Evolutionary conservation across 345 rosid genomes (phyloP).

Genomic region (Leavenworthia alabamica): DNA sequence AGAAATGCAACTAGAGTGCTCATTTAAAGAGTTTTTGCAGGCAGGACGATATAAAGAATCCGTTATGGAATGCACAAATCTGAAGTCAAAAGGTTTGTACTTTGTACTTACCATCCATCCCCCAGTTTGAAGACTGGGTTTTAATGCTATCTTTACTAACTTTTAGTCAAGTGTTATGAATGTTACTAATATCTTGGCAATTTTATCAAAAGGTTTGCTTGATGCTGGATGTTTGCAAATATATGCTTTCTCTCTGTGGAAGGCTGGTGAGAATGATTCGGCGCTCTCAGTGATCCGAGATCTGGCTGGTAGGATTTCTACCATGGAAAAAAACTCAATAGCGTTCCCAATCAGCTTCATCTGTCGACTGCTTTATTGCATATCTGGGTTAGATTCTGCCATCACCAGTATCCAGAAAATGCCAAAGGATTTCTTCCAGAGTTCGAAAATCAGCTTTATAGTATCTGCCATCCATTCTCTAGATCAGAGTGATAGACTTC

Average conservation of each 20-base stretch:
- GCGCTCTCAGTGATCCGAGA: slow-evolving; percentile 55
- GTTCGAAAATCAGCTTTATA: slow-evolving; percentile 62
- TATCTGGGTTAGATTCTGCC: slow-evolving; percentile 70
- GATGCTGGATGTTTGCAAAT: slow-evolving; percentile 66
- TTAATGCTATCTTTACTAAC: background rate
- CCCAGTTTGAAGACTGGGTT: background rate
- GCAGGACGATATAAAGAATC: slow-evolving; percentile 42
- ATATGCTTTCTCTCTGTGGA: slow-evolving; percentile 80
- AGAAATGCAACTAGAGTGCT: slow-evolving; percentile 34
- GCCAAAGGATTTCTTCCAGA: slow-evolving; percentile 60
- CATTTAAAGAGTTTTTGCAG: slow-evolving; percentile 3
- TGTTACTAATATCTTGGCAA: background rate
- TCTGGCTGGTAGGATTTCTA: slow-evolving; percentile 52
- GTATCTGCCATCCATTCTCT: slow-evolving; percentile 72
- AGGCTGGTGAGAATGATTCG: slow-evolving; percentile 59
- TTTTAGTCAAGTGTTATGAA: background rate
- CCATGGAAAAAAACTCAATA: slow-evolving; percentile 50
- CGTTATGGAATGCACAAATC: slow-evolving; percentile 55
- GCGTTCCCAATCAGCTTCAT: slow-evolving; percentile 70
- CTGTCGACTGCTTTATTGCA: slow-evolving; percentile 63
- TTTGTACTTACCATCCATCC: slow-evolving; percentile 12
- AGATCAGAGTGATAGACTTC: slow-evolving; percentile 60
- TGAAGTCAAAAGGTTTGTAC: slow-evolving; percentile 54
- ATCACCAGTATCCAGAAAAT: slow-evolving; percentile 63
- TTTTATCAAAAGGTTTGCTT: slow-evolving; percentile 51